Evolutionary conservation across 441 rosid genomes (phyloP), one percentile per base, ranked within the genome.

Genomic region (Brassica balearica): DNA sequence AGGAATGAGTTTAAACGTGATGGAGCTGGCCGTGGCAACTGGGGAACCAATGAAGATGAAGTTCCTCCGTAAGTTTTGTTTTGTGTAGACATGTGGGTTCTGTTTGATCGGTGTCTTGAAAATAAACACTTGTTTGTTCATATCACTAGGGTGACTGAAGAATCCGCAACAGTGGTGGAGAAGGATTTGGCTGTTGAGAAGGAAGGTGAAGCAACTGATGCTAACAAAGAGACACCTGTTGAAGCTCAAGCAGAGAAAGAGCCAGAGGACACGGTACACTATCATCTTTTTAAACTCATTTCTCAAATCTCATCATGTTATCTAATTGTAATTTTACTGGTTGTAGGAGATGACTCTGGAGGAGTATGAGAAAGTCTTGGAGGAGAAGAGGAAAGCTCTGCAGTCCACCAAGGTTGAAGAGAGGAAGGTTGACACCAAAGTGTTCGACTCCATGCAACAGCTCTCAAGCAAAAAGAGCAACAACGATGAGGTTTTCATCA

Each of bases 21-120:
- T 1, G 99, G 98, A 14, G 72, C 92, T 84, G 98, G 99, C 61
- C 93, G 93, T 68, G 91, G 95, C 6, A 96, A 96, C 76, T 92
- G 98, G 99, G 99, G 98, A 85, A 85, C 88, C 66, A 74, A 84
- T 7, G 69, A 85, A 55, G 98, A 89, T 85, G 98, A 96, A 2
- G 69, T 92, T 80, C 68, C 88, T 55, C 86, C 77, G 99, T 96
- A 72, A 89, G 99, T 43, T 20, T 65, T n/a, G 29, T 7, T 8
- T 8, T 55, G 38, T 29, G 66, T 29, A 27, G 43, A 29, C 6
- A 59, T 12, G 15, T 65, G 36, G 23, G 15, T 11, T 41, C 1
- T 32, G 4, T 8, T 64, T n/a, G 6, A n/a, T 43, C 38, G 7
- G 23, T 63, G 6, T 51, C 58, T 5, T 32, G 22, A 43, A 5